A percentile compares a stretch with the other conserved stretches of the same genome.
Evolutionary conservation across 148 eudicot species (phyloP).

Genomic region (Camellia lanceoleosa): DNA sequence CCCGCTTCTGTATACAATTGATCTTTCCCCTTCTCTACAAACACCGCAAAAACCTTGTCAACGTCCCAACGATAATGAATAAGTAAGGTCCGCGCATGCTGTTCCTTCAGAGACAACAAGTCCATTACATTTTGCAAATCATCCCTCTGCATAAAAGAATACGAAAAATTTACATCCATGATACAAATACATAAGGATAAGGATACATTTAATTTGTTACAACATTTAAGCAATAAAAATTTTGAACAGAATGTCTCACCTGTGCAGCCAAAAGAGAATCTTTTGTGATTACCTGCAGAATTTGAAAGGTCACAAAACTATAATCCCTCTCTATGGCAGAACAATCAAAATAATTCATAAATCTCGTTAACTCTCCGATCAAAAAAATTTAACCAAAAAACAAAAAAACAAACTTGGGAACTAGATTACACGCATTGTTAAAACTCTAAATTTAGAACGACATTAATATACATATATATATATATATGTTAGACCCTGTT

Average conservation of each 20-base stretch:
- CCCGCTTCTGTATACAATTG: constrained; percentile 55
- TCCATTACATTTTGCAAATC: constrained; percentile 73
- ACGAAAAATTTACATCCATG: not conserved
- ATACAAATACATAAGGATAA: not conserved
- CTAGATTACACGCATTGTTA: not conserved
- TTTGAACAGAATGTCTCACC: constrained; percentile 28
- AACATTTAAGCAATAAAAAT: not conserved
- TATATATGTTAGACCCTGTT: too few relatives aligned
- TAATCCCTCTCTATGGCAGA: not conserved
- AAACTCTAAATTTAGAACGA: too few relatives aligned
- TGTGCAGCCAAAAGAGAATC: constrained; percentile 71
- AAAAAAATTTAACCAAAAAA: not conserved
- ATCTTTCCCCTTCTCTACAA: constrained; percentile 55
- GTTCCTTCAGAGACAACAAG: constrained; percentile 62
- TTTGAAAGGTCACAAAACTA: not conserved
- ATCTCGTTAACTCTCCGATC: not conserved
- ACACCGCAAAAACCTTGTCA: constrained; percentile 46
- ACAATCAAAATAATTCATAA: not conserved
- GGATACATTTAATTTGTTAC: not conserved
- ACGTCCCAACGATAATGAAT: constrained; percentile 83
- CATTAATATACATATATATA: too few relatives aligned
- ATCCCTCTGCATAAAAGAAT: constrained; percentile 42
- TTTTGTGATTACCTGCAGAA: constrained; percentile 57
- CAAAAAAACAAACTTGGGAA: not conserved
- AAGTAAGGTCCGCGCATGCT: constrained; percentile 72